Evolutionary conservation across 129 eudicot genomes (phyloP), one percentile per base, ranked within the genome.

Genomic region (Smallanthus sonchifolius): DNA sequence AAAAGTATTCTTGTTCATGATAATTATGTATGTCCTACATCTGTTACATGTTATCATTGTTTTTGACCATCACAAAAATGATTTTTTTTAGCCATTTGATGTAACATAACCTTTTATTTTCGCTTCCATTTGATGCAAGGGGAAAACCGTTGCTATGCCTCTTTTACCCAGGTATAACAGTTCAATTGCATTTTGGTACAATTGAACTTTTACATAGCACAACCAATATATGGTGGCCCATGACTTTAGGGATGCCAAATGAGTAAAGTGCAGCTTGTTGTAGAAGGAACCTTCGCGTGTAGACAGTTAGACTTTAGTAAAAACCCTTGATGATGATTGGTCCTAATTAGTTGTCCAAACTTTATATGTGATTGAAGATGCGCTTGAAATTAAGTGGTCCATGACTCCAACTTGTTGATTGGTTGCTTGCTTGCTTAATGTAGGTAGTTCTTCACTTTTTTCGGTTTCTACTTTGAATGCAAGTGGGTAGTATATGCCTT

Each of bases 401-500:
- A 75, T 32, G 54, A 75, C 64, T 0, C 13, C 47, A 55, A 55
- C 54, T 28, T 66, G 48, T 52, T 47, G 67, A 37, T 37, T 38
- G 65, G 16, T 51, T 48, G 56, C 2, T 36, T 13, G 63, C n/a
- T n/a, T n/a, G n/a, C 62, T 62, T 62, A 44, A 34, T 47, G 71
- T 49, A 37, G 65, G 10, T 19, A 51, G 54, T 19, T 35, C 28
- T 10, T 37, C 38, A 2, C 15, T 4, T 56, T 1, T 30, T 56
- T 10, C 5, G 2, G 42, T 48, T 36, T 75, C 5, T 32, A 67
- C 19, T 40, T 67, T 14, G 16, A 76, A 54, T 16, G 68, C 75
- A 55, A 67, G 80, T 67, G 68, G 74, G n/a, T 16, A 24, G 66
- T 19, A 10, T 30, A 51, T 55, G 39, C 56, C 80, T 76, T 76